Evolutionary conservation across 805 yeast genomes (phyloP).

Genomic region (Ogataea wickerhamii): DNA sequence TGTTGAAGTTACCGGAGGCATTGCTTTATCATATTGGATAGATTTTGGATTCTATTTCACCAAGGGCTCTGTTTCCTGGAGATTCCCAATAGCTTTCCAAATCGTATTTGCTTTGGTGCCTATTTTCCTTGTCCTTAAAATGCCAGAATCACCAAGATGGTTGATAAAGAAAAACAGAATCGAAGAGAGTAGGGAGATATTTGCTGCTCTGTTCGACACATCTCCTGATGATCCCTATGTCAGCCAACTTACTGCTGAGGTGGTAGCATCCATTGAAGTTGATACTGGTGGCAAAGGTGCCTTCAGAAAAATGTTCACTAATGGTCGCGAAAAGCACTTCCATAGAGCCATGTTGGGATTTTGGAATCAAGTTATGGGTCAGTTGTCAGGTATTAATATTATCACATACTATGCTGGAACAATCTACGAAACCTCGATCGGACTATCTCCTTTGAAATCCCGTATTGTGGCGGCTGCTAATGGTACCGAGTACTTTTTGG

Average conservation of each 20-base stretch:
- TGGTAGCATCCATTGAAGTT: constrained; percentile 13
- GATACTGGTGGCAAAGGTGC: constrained; percentile 24
- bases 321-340: constrained; percentile 42
- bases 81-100: constrained; percentile 37
- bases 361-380: constrained; percentile 45
- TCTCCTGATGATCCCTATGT: constrained; percentile 12
- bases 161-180: constrained; percentile 35
- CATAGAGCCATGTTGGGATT: constrained; percentile 43
- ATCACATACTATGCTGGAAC: constrained; percentile 56
- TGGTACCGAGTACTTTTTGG: constrained; percentile 19
- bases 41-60: constrained; percentile 35
- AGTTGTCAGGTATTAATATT: constrained; percentile 52
- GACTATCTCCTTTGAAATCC: constrained; percentile 39
- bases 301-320: constrained; percentile 30
- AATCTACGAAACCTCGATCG: constrained; percentile 45
- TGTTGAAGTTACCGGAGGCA: constrained; percentile 23
- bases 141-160: constrained; percentile 47
- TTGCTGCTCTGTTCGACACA: constrained; percentile 39
- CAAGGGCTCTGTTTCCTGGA: constrained; percentile 26
- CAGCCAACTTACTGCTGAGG: constrained; percentile 18
- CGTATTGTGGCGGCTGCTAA: constrained; percentile 30
- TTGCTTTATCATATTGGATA: constrained; percentile 34
- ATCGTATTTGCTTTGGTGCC: constrained; percentile 19
- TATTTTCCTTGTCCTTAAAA: constrained; percentile 13
- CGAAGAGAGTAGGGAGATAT: constrained; percentile 41